These are phyloP conservation scores for Boletus subcaerulescens DNA, from an alignment of 768 basidiomycete species.

Conservation along the genomic window DNA sequence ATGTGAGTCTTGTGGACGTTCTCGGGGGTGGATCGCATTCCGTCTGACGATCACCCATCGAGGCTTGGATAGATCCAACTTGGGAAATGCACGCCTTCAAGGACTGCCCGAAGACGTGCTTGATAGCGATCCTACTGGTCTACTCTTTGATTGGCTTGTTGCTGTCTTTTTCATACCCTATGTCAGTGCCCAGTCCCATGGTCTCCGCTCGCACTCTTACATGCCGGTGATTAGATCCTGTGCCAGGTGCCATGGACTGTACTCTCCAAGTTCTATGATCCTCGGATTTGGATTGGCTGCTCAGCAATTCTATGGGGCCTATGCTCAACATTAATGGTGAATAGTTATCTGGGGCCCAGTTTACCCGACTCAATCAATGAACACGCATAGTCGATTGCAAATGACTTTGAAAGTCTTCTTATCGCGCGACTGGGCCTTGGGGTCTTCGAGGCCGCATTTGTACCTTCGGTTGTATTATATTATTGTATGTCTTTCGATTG, in stretches of 20 bases:
- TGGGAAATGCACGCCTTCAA: constrained; percentile 78
- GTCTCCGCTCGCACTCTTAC: constrained; percentile 1
- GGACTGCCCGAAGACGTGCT: constrained; percentile 64
- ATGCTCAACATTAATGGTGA: constrained; percentile 69
- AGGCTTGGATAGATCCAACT: constrained; percentile 71
- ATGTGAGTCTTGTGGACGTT: constrained; percentile 44
- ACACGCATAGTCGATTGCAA: constrained; percentile 22
- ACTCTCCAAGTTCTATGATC: constrained; percentile 62
- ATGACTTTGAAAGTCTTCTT: constrained; percentile 27
- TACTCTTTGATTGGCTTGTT: constrained; percentile 75
- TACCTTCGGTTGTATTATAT: constrained; percentile 32
- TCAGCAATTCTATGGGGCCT: constrained; percentile 73
- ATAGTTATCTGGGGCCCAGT: neutral
- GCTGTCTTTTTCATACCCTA: constrained; percentile 80
- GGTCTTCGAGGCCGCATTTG: constrained; percentile 36
- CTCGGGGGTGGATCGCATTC: neutral
- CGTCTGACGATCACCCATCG: neutral
- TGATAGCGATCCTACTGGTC: constrained; percentile 63
- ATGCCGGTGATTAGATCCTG: constrained; percentile 46
- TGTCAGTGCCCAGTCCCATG: constrained; percentile 35
- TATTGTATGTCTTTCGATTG: constrained; percentile 18
- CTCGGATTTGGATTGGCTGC: constrained; percentile 63
- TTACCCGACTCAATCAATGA: neutral
- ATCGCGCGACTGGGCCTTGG: constrained; percentile 33
- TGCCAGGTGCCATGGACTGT: constrained; percentile 69